Conservation (phyloP, 257 asterid species). For the Anisodus acutangulus region DNA sequence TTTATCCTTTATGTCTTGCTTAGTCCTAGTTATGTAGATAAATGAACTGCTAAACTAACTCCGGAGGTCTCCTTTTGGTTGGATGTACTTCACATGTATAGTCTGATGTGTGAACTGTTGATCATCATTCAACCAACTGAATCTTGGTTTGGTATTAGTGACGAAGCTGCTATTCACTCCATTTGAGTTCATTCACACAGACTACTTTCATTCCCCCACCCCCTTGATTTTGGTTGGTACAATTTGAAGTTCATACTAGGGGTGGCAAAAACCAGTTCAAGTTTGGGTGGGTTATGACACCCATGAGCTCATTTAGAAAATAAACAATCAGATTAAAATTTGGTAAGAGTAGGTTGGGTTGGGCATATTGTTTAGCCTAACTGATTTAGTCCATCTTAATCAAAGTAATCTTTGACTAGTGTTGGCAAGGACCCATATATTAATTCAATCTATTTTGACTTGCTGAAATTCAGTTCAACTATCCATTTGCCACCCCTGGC, state of each 20-base stretch:
- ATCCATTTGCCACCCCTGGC: too few species aligned
- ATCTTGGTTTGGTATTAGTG: slow-evolving; percentile 2
- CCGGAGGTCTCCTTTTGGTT: slow-evolving; percentile 20
- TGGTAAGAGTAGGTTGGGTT: background rate
- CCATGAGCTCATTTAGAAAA: too few species aligned
- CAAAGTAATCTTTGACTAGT: background rate
- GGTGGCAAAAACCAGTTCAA: background rate
- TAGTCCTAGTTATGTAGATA: slow-evolving; percentile 28
- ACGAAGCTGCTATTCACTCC: background rate
- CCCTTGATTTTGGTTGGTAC: background rate
- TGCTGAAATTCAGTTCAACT: too few species aligned
- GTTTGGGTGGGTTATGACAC: background rate
- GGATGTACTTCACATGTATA: slow-evolving; percentile 30
- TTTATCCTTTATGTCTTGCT: slow-evolving; percentile 20
- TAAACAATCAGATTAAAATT: background rate
- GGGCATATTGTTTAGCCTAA: background rate
- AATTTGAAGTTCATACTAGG: background rate
- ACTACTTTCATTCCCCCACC: background rate
- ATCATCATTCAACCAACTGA: slow-evolving; percentile 28
- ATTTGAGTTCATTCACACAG: background rate
- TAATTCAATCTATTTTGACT: too few species aligned
- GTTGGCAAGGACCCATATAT: background rate
- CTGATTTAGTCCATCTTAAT: background rate
- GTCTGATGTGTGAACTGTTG: slow-evolving; percentile 2
- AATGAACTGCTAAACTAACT: slow-evolving; percentile 22